Conservation (phyloP, 176 grass and related monocot species). For the Lolium rigidum region DNA sequence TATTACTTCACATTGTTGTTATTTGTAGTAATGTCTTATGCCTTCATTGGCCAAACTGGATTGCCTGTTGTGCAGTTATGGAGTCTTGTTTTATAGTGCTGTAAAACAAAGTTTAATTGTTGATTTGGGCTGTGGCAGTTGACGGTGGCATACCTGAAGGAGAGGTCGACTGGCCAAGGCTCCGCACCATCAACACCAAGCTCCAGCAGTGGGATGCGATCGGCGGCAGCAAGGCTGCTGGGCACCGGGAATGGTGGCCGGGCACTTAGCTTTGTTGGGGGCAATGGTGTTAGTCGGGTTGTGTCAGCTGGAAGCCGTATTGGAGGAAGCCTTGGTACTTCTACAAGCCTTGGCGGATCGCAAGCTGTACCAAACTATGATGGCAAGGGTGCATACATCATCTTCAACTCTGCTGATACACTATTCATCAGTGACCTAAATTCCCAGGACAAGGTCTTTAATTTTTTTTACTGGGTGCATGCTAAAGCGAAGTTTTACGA, state of each 20-base stretch:
- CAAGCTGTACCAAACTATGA: constrained; percentile 74
- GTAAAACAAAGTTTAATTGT: neutral
- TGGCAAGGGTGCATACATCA: constrained; percentile 85
- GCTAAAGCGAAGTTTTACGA: neutral
- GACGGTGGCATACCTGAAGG: constrained; percentile 91
- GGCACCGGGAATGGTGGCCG: constrained; percentile 76
- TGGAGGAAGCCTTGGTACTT: constrained; percentile 62
- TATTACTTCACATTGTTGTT: neutral
- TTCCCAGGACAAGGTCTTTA: constrained; percentile 88
- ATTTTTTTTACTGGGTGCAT: constrained; percentile 24
- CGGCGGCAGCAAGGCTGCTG: constrained; percentile 89
- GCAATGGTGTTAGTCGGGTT: constrained; percentile 68
- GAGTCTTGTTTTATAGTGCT: neutral
- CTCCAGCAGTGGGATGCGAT: constrained; percentile 80
- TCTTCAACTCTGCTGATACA: constrained; percentile 87
- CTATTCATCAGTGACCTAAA: constrained; percentile 92
- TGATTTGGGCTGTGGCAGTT: constrained; percentile 47
- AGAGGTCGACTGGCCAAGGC: constrained; percentile 71
- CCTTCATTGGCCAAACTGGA: neutral
- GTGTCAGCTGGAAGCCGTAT: constrained; percentile 63
- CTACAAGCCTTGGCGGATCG: constrained; percentile 50
- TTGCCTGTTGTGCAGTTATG: neutral
- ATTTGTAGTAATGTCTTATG: neutral
- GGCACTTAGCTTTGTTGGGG: constrained; percentile 82
- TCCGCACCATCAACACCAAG: constrained; percentile 70